phyloP scores from a whole-genome alignment of 2,329 filamentous ascomycete genomes.

The Diaporthe caulivora region DNA sequence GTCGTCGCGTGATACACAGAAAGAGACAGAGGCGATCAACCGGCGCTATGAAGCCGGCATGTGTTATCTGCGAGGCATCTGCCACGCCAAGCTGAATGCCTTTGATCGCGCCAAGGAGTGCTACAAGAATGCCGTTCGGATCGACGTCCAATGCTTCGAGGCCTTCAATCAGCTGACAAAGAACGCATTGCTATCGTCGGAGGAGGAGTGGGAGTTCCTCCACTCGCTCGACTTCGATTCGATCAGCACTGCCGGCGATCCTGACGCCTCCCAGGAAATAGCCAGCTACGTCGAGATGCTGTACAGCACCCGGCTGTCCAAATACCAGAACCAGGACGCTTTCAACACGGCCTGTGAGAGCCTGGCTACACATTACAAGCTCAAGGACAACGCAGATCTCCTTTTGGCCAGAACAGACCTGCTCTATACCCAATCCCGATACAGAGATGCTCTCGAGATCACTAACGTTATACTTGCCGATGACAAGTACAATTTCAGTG shows the following conservation, averaged over 20 bases:
- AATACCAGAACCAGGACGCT: constrained; percentile 88
- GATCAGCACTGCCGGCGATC: constrained; percentile 74
- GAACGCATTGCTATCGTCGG: constrained; percentile 88
- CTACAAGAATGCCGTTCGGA: constrained; percentile 96
- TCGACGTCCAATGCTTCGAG: constrained; percentile 98
- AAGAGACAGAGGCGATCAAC: constrained; percentile 77
- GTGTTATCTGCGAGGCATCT: constrained; percentile 94
- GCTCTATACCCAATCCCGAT: constrained; percentile 94
- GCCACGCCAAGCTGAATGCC: constrained; percentile 96
- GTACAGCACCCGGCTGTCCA: constrained; percentile 94
- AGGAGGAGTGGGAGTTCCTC: constrained; percentile 91
- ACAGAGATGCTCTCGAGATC: constrained; percentile 84
- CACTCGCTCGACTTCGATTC: constrained; percentile 92
- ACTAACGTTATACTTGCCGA: constrained; percentile 85
- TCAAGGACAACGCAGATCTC: constrained; percentile 88
- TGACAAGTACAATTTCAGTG: constrained; percentile 89
- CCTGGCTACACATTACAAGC: constrained; percentile 91
- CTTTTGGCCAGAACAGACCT: constrained; percentile 91
- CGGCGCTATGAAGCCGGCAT: constrained; percentile 94
- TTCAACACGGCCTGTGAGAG: constrained; percentile 91
- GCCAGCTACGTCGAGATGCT: constrained; percentile 95
- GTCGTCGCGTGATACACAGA: constrained; percentile 44
- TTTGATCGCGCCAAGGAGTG: constrained; percentile 98
- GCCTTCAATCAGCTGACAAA: constrained; percentile 98
- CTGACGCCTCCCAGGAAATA: constrained; percentile 78